Percentiles rank a stretch among this genome's conserved stretches.
Conservation (phyloP, 768 basidiomycete species). For the Naematelia aurantialba region DNA sequence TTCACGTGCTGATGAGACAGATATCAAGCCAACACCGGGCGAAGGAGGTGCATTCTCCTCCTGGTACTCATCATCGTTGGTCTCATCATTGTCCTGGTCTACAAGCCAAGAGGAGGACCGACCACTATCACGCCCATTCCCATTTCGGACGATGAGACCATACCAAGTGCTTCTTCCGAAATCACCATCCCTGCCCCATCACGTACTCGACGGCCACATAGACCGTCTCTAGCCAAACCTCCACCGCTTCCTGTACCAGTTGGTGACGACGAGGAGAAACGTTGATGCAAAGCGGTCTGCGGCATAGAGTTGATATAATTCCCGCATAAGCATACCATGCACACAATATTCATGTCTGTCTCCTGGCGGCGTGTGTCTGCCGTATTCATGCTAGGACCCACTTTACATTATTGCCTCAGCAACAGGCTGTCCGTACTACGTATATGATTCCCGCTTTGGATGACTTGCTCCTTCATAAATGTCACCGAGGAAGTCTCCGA, state of each 20-base stretch:
- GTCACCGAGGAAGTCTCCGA: slow-evolving; percentile 13
- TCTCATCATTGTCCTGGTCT: slow-evolving; percentile 79
- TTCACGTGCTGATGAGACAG: slow-evolving; percentile 51
- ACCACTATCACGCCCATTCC: slow-evolving; percentile 8
- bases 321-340: background rate
- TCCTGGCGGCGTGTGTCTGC: too few species aligned
- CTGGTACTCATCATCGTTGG: slow-evolving; percentile 84
- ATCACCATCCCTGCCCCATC: slow-evolving; percentile 1
- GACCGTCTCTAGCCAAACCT: slow-evolving; percentile 23
- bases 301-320: background rate
- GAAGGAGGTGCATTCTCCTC: slow-evolving; percentile 88
- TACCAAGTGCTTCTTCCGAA: slow-evolving; percentile 2
- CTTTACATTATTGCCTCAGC: background rate
- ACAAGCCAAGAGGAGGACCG: slow-evolving; percentile 66
- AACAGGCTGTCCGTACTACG: too few species aligned
- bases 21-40: slow-evolving; percentile 90
- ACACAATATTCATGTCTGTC: too few species aligned
- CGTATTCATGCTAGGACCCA: too few species aligned
- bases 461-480: background rate
- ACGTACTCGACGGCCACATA: slow-evolving; percentile 2
- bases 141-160: background rate
- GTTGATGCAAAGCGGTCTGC: background rate
- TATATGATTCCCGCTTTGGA: slow-evolving; percentile 13
- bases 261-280: slow-evolving; percentile 1
- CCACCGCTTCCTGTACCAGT: slow-evolving; percentile 9